These are phyloP conservation scores for Talaromyces piceae DNA, from an alignment of 2,329 filamentous ascomycete genomes.

Conservation along the genomic window DNA sequence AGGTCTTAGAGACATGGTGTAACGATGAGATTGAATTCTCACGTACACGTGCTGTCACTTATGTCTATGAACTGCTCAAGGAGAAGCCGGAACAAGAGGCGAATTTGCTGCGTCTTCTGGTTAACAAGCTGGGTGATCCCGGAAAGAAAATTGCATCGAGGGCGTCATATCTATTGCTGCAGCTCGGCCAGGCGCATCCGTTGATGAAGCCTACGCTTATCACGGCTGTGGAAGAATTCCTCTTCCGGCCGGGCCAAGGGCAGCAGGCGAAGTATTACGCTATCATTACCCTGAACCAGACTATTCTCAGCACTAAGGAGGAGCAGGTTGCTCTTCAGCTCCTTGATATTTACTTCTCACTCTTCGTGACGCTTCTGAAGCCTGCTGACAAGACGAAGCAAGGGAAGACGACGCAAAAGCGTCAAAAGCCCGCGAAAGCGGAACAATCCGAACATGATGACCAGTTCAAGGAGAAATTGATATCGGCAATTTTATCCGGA, in stretches of 20 bases:
- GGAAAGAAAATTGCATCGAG: conserved; percentile 93
- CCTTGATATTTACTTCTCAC: conserved; percentile 82
- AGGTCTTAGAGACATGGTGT: conserved; percentile 86
- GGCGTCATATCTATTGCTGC: conserved; percentile 86
- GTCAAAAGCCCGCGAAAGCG: conserved; percentile 31
- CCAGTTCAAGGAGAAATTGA: conserved; percentile 81
- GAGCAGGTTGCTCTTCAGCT: conserved; percentile 71
- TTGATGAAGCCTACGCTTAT: conserved; percentile 90
- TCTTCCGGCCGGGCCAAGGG: conserved; percentile 81
- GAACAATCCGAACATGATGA: conserved; percentile 44
- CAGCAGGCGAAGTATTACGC: conserved; percentile 90
- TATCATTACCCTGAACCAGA: conserved; percentile 94
- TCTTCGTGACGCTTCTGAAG: conserved; percentile 79
- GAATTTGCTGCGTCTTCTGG: conserved; percentile 79
- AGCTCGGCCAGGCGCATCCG: conserved; percentile 80
- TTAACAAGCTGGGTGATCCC: conserved; percentile 94
- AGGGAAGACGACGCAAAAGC: conserved; percentile 43
- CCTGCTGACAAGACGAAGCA: conserved; percentile 30
- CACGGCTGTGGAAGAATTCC: conserved; percentile 75
- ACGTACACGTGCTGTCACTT: conserved; percentile 76
- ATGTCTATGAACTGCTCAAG: conserved; percentile 83
- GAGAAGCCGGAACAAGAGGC: conserved; percentile 97
- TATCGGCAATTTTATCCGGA: conserved; percentile 83
- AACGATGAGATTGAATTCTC: conserved; percentile 94
- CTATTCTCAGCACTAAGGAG: conserved; percentile 79